Evolutionary conservation across 139 green algal genomes (phyloP).

Genomic region (Tetraselmis striata): DNA sequence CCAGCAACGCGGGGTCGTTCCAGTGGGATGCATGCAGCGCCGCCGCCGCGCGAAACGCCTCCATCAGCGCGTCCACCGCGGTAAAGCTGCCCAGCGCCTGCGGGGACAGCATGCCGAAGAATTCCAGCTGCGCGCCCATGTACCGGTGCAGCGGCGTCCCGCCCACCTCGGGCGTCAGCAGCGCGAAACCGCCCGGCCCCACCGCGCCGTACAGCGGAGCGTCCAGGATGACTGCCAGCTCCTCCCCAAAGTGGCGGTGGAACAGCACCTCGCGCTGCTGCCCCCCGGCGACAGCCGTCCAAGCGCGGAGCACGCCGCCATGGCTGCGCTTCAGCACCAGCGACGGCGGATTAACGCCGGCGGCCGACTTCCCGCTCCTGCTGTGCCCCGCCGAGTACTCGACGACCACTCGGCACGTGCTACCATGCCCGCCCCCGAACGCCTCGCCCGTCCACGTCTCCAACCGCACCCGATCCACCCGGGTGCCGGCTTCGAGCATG

Average conservation of each 20-base stretch:
- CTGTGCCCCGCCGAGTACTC: neutral
- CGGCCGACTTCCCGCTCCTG: neutral
- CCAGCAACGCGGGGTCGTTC: neutral
- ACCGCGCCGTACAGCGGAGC: neutral
- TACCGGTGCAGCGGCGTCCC: neutral
- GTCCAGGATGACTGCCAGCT: neutral
- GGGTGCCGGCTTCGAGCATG: neutral
- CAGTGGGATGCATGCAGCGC: neutral
- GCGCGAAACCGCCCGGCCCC: neutral
- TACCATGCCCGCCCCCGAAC: neutral
- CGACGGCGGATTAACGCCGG: neutral
- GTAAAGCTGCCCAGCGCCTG: neutral
- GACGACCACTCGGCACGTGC: neutral
- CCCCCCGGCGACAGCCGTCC: neutral
- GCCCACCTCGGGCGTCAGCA: neutral
- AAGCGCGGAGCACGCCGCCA: neutral
- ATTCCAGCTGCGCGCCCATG: neutral
- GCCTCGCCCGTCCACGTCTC: neutral
- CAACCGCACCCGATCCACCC: neutral
- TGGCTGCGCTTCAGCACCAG: neutral
- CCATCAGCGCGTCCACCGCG: neutral
- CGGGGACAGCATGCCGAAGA: neutral
- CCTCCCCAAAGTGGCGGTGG: neutral
- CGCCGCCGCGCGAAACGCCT: neutral
- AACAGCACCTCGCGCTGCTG: neutral